Evolutionary conservation across 352 stramenopile genomes (phyloP), one percentile per base, ranked within the genome.

Genomic region (Peronospora tabacina): DNA sequence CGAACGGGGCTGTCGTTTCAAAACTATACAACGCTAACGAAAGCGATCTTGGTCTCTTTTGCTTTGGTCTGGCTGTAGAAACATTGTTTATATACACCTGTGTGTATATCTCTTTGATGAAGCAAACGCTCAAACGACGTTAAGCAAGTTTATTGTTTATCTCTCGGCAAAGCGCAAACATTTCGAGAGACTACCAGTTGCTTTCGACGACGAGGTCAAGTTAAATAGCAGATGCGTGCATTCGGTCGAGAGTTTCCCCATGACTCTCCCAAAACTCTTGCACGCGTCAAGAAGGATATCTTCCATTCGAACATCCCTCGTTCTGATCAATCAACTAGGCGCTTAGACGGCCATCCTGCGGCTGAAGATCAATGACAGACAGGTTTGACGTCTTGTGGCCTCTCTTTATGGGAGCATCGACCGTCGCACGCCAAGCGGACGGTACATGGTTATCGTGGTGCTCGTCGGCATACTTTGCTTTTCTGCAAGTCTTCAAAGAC

Each of bases 161-260:
- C 16, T 64, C 50, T 26, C 45, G 35, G 48, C 48, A 28, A 10
- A 16, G 13, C 22, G 22, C 22, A 26, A 26, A 26, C 36, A 50
- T 43, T n/a, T 4, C 32, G 47, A 57, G 47, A 35, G 37, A 47
- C 60, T 52, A 63, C 44, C 40, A 56, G 33, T 61, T 44, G 61
- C 46, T 61, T 49, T 49, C 37, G 13, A 45, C 20, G 19, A 11
- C 52, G 7, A 36, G 63, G 53, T 52, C 49, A 49, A 35, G 36
- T 70, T 70, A 70, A 70, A 70, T 70, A 70, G 49, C 61, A 70
- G 48, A 58, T 37, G 52, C 56, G 10, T 45, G 44, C 46, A 38
- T 52, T 16, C 17, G 12, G 19, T 34, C 19, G 32, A 52, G 36
- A 53, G 52, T 37, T 62, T 55, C 53, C 47, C 32, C 57, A 35